Evolutionary conservation across 805 yeast species (phyloP), one percentile per base, ranked within the genome.

Genomic region (Kodamaea kaohsiungensis): DNA sequence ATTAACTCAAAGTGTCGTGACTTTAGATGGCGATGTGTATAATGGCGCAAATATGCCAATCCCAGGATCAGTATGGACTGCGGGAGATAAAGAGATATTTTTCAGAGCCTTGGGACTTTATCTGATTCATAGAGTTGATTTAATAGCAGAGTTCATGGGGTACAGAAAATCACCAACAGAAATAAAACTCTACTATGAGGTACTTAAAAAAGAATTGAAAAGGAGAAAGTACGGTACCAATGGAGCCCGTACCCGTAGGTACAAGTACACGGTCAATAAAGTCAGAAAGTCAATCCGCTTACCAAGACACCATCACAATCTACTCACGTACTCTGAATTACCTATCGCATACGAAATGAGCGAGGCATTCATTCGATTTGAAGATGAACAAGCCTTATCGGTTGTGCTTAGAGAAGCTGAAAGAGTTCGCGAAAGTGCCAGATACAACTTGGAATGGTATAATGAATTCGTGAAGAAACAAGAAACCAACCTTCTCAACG

Each of bases 321-420:
- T 79, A 30, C 53, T 74, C 2, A 59, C 66, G 12, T 79, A 80
- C 60, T 65, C 68, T 27, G 79, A 80, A 10, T 65, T 84, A 8
- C 88, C 88, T 0, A 71, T 73, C 2, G 81, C 85, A 1, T 66
- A 71, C 55, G 89, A 85, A 59, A 72, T 84, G 71, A 77, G 80
- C 55, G 72, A 72, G 7, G 64, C 63, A 16, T 78, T 72, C 53
- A 60, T 79, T 0, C 62, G 65, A 5, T 62, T 78, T 56, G 89
- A 85, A 58, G 80, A 80, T 33, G 58, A 59, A 1, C 76, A 76
- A 48, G 65, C 74, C 25, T 22, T 22, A 22, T 22, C 25, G 6
- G 25, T 22, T 22, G 25, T 22, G 6, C 6, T 22, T 4, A 22
- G 25, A 48, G 57, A 58, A 10, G 40, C 57, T 52, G 12, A 60